Evolutionary conservation across 495 filamentous ascomycete species (phyloP).

Genomic region (Annulohypoxylon maeteangense): DNA sequence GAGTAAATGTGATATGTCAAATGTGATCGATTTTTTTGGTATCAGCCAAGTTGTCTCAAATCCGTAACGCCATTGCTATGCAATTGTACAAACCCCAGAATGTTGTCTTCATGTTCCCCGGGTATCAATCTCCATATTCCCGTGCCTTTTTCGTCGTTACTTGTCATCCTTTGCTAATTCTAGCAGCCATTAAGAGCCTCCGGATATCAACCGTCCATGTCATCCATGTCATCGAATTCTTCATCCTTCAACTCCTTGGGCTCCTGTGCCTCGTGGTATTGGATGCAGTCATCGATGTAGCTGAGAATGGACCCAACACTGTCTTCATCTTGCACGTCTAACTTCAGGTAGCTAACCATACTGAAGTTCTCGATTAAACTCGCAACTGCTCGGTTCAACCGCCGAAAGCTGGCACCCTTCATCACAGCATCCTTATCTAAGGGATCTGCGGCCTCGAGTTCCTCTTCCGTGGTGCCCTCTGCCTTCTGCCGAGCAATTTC

Average conservation of each 20-base stretch:
- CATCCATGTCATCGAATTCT: constrained; percentile 71
- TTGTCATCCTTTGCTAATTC: not conserved
- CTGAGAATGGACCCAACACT: constrained; percentile 91
- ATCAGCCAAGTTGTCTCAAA: constrained; percentile 24
- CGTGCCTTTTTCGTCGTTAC: not conserved
- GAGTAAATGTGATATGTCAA: constrained; percentile 1
- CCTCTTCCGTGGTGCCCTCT: constrained; percentile 48
- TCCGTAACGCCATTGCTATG: constrained; percentile 49
- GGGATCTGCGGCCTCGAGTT: constrained; percentile 63
- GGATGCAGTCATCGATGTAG: constrained; percentile 96
- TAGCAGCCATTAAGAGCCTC: not conserved
- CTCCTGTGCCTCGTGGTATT: constrained; percentile 96
- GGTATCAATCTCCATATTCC: not conserved
- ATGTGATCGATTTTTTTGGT: constrained; percentile 28
- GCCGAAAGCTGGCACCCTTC: constrained; percentile 79
- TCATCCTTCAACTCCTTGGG: constrained; percentile 86
- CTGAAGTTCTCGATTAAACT: constrained; percentile 94
- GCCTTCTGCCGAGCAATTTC: constrained; percentile 59
- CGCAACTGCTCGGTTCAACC: constrained; percentile 85
- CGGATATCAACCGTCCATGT: constrained; percentile 26
- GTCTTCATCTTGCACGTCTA: constrained; percentile 92
- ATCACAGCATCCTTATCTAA: constrained; percentile 72
- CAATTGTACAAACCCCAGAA: constrained; percentile 15
- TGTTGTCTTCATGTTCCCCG: not conserved
- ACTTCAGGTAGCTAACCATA: constrained; percentile 93